Evolutionary conservation across 257 asterid species (phyloP).

Genomic region (Henckelia pumila): DNA sequence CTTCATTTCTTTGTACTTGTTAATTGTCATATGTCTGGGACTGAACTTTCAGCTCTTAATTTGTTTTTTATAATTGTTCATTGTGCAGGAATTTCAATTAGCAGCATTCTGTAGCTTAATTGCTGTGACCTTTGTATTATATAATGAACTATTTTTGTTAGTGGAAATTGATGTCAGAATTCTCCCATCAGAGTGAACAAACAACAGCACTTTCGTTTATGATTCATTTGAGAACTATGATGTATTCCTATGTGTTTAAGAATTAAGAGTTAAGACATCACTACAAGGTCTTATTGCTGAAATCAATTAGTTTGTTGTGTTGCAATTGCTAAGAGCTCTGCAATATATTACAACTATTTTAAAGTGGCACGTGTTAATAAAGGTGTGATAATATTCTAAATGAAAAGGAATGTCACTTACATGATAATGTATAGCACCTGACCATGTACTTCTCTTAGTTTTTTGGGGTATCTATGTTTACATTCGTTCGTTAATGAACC

Average conservation of each 20-base stretch:
- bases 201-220: background rate
- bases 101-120: background rate
- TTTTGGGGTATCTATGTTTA: conserved; percentile 13
- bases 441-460: conserved; percentile 9
- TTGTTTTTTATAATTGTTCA: too few relatives aligned
- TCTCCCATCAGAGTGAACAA: background rate
- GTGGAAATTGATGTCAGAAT: conserved; percentile 1
- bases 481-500: conserved; percentile 27
- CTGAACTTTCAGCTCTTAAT: too few relatives aligned
- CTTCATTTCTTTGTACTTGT: background rate
- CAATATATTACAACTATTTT: background rate
- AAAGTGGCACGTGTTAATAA: background rate
- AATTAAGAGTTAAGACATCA: too few relatives aligned
- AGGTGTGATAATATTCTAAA: background rate
- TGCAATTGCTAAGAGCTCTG: background rate
- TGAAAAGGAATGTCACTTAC: background rate
- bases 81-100: conserved; percentile 1
- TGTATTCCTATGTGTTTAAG: background rate
- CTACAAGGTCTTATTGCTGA: background rate
- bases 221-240: background rate
- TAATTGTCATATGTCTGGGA: too few relatives aligned
- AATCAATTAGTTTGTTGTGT: too few relatives aligned
- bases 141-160: background rate
- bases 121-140: conserved; percentile 11
- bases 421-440: conserved; percentile 13